A percentile compares a stretch with the other conserved stretches of the same genome.
Conservation (phyloP, 306 rosid species). For the Vigna radiata region DNA sequence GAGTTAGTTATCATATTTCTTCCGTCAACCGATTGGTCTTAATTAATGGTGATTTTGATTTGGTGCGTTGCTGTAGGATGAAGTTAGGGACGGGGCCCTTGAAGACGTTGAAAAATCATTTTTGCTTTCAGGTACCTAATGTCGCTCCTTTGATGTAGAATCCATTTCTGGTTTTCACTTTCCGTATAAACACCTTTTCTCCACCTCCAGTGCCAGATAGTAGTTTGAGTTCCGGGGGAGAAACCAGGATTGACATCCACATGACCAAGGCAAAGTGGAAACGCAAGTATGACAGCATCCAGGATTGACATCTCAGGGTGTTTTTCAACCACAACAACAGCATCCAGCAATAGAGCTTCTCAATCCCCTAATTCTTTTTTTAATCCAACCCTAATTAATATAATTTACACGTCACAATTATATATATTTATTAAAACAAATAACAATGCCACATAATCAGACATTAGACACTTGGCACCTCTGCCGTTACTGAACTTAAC, state of each 20-base stretch:
- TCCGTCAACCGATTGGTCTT: not conserved
- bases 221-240: conserved; percentile 34
- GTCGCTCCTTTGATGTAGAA: not conserved
- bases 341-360: too few species aligned
- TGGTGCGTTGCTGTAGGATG: conserved; percentile 39
- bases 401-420: too few species aligned
- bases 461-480: too few species aligned
- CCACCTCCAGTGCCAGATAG: conserved; percentile 39
- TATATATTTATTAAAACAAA: too few species aligned
- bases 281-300: conserved; percentile 52
- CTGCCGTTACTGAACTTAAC: too few species aligned
- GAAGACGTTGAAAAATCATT: conserved; percentile 38
- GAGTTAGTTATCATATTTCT: not conserved
- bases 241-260: conserved; percentile 43
- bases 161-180: not conserved
- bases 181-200: not conserved
- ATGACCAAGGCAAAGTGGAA: conserved; percentile 48
- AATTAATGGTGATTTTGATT: conserved; percentile 14
- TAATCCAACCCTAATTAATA: too few species aligned
- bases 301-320: too few species aligned
- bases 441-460: too few species aligned
- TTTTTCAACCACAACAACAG: too few species aligned
- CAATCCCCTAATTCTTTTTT: too few species aligned
- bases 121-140: conserved; percentile 35
- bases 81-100: conserved; percentile 23